phyloP scores from a whole-genome alignment of 352 stramenopile species.

The Phytophthora meadii region DNA sequence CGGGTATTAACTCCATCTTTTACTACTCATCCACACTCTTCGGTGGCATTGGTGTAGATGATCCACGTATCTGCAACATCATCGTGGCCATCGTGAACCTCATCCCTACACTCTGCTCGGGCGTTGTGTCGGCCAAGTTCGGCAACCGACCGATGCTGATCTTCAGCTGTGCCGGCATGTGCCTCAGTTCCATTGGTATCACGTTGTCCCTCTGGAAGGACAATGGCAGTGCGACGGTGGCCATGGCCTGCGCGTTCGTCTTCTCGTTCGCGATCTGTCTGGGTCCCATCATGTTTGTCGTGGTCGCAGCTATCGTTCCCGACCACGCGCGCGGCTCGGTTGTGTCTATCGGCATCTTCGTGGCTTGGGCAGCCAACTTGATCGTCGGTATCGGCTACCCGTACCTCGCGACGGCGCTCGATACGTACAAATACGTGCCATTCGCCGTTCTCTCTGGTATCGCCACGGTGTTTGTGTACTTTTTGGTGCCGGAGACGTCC shows the following conservation, averaged over 20 bases:
- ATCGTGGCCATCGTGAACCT: constrained; percentile 50
- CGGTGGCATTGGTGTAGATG: constrained; percentile 31
- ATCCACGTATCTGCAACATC: constrained; percentile 41
- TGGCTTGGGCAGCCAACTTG: constrained; percentile 46
- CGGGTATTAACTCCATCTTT: constrained; percentile 60
- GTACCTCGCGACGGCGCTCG: constrained; percentile 34
- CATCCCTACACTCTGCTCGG: constrained; percentile 36
- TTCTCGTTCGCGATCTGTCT: constrained; percentile 37
- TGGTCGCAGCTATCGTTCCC: constrained; percentile 50
- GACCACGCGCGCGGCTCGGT: constrained; percentile 42
- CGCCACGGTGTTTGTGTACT: constrained; percentile 39
- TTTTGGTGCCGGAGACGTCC: constrained; percentile 44
- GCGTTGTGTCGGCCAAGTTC: constrained; percentile 35
- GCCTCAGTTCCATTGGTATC: constrained; percentile 39
- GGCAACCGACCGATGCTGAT: constrained; percentile 47
- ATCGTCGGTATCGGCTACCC: constrained; percentile 56
- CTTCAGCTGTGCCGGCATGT: constrained; percentile 39
- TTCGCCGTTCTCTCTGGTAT: constrained; percentile 33
- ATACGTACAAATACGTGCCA: constrained; percentile 42
- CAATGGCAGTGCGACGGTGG: constrained; percentile 26
- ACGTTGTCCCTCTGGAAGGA: constrained; percentile 37
- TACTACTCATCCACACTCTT: constrained; percentile 63
- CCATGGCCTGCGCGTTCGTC: constrained; percentile 31
- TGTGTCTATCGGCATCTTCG: constrained; percentile 35
- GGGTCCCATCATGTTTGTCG: constrained; percentile 43